Percentiles rank a stretch among this genome's conserved stretches.
phyloP scores from a whole-genome alignment of 257 asterid genomes.

The Buddleja alternifolia region DNA sequence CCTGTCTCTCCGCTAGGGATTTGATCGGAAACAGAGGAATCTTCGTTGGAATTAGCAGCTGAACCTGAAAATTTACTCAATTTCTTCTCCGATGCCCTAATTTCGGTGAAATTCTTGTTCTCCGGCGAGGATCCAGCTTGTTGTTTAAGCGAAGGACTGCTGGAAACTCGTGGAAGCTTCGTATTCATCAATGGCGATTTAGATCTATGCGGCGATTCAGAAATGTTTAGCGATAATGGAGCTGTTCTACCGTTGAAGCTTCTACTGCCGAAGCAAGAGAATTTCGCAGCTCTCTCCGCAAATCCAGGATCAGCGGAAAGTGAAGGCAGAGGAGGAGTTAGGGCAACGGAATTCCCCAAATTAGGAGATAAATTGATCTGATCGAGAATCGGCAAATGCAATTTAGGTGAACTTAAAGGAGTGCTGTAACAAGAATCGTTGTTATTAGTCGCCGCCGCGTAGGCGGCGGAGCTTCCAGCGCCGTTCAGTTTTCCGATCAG shows the following conservation, averaged over 20 bases:
- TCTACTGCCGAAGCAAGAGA: constrained; percentile 79
- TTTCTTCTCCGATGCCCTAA: constrained; percentile 28
- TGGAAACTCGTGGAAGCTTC: constrained; percentile 61
- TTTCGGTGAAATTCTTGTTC: constrained; percentile 40
- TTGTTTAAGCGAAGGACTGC: constrained; percentile 63
- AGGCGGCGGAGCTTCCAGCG: constrained; percentile 30
- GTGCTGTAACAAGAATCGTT: constrained; percentile 37
- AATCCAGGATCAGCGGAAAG: constrained; percentile 78
- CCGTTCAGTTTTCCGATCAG: constrained; percentile 64
- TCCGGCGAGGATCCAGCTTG: constrained; percentile 45
- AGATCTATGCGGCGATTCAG: constrained; percentile 44
- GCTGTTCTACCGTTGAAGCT: constrained; percentile 68
- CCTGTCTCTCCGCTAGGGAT: constrained; percentile 59
- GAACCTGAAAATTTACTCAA: constrained; percentile 26
- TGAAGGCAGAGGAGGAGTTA: constrained; percentile 47
- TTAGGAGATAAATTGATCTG: constrained; percentile 34
- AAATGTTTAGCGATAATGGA: constrained; percentile 36
- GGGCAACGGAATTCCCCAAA: constrained; percentile 40
- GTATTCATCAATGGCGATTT: constrained; percentile 30
- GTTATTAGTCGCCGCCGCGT: constrained; percentile 17
- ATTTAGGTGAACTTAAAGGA: constrained; percentile 45
- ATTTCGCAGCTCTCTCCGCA: constrained; percentile 79
- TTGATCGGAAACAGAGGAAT: constrained; percentile 43
- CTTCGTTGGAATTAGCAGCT: constrained; percentile 26
- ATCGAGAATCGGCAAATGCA: constrained; percentile 37